These are phyloP conservation scores for Trametes meyenii DNA, from an alignment of 768 basidiomycete genomes.

Conservation along the genomic window DNA sequence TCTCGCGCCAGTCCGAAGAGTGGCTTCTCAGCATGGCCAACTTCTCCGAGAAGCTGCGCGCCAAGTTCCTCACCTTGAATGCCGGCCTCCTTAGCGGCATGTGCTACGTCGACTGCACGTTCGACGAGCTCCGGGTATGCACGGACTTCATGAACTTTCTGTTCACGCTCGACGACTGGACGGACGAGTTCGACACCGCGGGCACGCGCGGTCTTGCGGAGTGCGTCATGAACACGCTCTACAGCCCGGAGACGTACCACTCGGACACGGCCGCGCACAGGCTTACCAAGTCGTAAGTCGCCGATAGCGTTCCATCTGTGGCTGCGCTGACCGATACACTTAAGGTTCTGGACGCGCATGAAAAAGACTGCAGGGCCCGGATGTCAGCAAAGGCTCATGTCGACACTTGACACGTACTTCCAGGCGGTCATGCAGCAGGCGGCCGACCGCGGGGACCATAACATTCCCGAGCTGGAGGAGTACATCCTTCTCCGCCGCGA, in stretches of 20 bases:
- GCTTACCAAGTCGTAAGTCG: slow-evolving; percentile 26
- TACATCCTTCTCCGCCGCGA: slow-evolving; percentile 57
- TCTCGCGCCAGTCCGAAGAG: slow-evolving; percentile 41
- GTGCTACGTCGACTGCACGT: slow-evolving; percentile 60
- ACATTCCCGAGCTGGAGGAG: slow-evolving; percentile 46
- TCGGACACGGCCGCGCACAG: slow-evolving; percentile 31
- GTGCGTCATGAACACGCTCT: slow-evolving; percentile 35
- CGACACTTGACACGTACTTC: slow-evolving; percentile 35
- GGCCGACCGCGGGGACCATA: slow-evolving; percentile 30
- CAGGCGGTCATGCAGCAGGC: slow-evolving; percentile 38
- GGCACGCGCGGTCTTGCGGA: slow-evolving; percentile 27
- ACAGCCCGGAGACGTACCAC: slow-evolving; percentile 31
- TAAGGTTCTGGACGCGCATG: slow-evolving; percentile 41
- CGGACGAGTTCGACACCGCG: slow-evolving; percentile 36
- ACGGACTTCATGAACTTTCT: slow-evolving; percentile 65
- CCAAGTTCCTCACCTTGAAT: slow-evolving; percentile 54
- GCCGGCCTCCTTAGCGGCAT: slow-evolving; percentile 68
- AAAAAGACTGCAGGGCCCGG: slow-evolving; percentile 42
- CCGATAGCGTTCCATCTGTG: background rate
- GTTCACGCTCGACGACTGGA: slow-evolving; percentile 47
- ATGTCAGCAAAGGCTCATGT: slow-evolving; percentile 39
- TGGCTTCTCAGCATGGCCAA: slow-evolving; percentile 39
- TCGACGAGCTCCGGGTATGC: slow-evolving; percentile 61
- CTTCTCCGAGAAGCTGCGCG: slow-evolving; percentile 35
- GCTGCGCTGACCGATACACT: background rate